Evolutionary conservation across 768 basidiomycete species (phyloP).

Genomic region (Lactarius hatsudake): DNA sequence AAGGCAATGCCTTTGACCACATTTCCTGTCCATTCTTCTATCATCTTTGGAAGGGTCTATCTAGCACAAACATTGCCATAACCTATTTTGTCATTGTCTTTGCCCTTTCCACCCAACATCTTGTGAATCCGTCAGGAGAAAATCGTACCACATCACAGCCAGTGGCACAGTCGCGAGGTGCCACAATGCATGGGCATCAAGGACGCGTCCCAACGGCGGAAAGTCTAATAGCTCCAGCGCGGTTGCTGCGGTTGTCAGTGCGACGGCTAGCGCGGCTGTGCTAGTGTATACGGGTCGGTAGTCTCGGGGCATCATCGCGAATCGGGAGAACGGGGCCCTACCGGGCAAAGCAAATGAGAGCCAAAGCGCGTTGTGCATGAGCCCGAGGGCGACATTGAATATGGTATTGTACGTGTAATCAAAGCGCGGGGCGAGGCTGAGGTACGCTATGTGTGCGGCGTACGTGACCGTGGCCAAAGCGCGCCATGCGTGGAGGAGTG

Average conservation of each 20-base stretch:
- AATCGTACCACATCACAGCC: conserved; percentile 80
- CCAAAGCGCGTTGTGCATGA: conserved; percentile 83
- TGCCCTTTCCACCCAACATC: conserved; percentile 64
- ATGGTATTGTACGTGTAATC: conserved; percentile 93
- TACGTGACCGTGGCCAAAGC: conserved; percentile 53
- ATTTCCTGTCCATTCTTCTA: neutral
- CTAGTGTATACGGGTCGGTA: conserved; percentile 57
- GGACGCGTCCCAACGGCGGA: conserved; percentile 64
- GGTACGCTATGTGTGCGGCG: conserved; percentile 73
- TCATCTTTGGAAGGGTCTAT: neutral
- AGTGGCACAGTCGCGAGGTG: conserved; percentile 83
- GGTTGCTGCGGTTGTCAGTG: conserved; percentile 70
- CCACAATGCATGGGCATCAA: conserved; percentile 95
- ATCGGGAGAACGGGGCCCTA: conserved; percentile 46
- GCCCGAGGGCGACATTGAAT: conserved; percentile 75
- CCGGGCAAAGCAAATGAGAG: conserved; percentile 61
- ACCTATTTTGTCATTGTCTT: conserved; percentile 28
- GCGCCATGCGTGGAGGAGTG: conserved; percentile 42
- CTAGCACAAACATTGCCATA: neutral
- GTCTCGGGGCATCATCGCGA: conserved; percentile 49
- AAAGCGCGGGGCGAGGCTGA: conserved; percentile 72
- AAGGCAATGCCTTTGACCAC: neutral
- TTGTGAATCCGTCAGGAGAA: conserved; percentile 68
- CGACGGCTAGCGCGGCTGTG: conserved; percentile 59
- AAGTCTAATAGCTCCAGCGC: conserved; percentile 90